Conservation (phyloP, 2,329 filamentous ascomycete genomes). For the Penicillium palitans region DNA sequence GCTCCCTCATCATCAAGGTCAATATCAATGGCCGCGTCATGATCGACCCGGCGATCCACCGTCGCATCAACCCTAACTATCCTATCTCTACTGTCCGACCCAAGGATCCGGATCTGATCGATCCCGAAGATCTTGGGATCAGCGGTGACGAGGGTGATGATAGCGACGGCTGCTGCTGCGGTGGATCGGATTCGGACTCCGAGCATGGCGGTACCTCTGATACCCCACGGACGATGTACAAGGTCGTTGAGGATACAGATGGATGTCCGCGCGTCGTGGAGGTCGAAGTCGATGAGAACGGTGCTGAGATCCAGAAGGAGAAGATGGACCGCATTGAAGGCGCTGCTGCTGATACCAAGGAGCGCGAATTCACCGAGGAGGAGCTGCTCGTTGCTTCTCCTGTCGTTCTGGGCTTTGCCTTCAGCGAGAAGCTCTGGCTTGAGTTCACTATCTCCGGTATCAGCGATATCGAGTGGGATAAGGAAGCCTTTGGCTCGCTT, state of each 20-base stretch:
- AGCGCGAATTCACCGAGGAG: constrained; percentile 70
- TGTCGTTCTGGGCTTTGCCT: constrained; percentile 82
- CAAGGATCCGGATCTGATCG: constrained; percentile 64
- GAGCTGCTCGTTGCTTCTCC: constrained; percentile 82
- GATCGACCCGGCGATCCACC: constrained; percentile 80
- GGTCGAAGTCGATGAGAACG: constrained; percentile 58
- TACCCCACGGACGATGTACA: constrained; percentile 48
- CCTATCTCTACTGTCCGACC: constrained; percentile 71
- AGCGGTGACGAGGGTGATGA: constrained; percentile 33
- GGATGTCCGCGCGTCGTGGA: constrained; percentile 54
- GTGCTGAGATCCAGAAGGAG: constrained; percentile 56
- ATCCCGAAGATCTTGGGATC: constrained; percentile 38
- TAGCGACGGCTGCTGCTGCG: constrained; percentile 45
- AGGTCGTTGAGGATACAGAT: constrained; percentile 56
- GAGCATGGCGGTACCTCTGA: constrained; percentile 40
- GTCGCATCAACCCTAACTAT: constrained; percentile 84
- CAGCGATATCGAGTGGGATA: constrained; percentile 80
- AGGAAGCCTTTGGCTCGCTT: constrained; percentile 76
- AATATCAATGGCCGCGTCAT: constrained; percentile 86
- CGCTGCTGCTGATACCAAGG: constrained; percentile 34
- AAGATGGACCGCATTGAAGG: constrained; percentile 58
- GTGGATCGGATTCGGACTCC: constrained; percentile 40
- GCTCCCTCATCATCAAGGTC: constrained; percentile 67
- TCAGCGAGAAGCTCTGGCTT: constrained; percentile 86
- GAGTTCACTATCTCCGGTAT: constrained; percentile 81